Evolutionary conservation across 2,329 filamentous ascomycete genomes (phyloP), one percentile per base, ranked within the genome.

Genomic region (Pestalotiopsis sp.): DNA sequence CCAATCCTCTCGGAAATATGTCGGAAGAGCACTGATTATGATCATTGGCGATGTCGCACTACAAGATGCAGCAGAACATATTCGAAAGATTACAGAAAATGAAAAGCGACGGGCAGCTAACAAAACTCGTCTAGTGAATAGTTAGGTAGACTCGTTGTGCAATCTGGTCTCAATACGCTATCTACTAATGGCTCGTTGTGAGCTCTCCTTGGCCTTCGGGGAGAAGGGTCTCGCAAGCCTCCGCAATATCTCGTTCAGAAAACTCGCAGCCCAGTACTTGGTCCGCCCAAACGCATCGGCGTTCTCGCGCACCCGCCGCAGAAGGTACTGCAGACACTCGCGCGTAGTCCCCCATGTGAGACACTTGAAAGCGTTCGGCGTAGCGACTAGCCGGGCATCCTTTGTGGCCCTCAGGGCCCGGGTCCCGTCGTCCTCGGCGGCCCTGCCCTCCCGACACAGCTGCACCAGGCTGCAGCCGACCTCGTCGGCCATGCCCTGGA

Each of bases 401-500:
- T 10, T 1, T 6, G 3, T 13, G 17, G 39, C 38, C 38, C 26
- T 14, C 39, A 11, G 11, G 14, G 61, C n/a, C 13, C 13, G n/a
- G 4, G 39, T 26, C 1, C 13, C 17, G 20, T 52, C 30, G 30
- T 9, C 6, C 30, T 30, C 20, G 38, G 40, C 44, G 5, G n/a
- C 1, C 14, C 17, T 48, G 11, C 24, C 61, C 6, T 64, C 40
- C 13, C 13, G 22, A 10, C 20, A 26, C 22, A 26, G 17, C 39
- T 64, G 61, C 6, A 64, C 13, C 3, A 64, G 61, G 11, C 38
- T 22, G n/a, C 22, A 64, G 38, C 61, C 38, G 1, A 64, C 13
- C 61, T 64, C 61, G 20, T 64, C 61, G 22, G 61, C 61, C 38
- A 64, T 48, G 11, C 61, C 61, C 14, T 38, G 24, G 17, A 64